Base-by-base conservation (phyloP, 148 eudicot genomes). In the Rhododendron kiyosumense region DNA sequence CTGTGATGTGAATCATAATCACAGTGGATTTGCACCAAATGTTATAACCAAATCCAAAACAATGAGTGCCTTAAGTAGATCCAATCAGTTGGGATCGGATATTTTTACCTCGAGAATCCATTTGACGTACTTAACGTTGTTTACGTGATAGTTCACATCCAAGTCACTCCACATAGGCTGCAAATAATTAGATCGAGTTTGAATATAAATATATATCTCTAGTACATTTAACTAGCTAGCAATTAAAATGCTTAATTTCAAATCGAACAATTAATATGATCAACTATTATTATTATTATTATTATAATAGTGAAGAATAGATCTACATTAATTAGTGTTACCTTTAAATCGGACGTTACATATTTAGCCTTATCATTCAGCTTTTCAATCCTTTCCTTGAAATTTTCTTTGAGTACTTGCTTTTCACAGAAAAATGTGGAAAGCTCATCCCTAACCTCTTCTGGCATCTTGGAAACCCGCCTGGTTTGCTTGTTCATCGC, bases 81-180 rank as follows among this genome's bases (percentile, higher is more conserved):
- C 65, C 22, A 18, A 59, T 59, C 65, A 59, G 1, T 10, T 20
- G 24, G 24, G 24, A 17, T 17, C 3, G 5, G 26, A n/a, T 63
- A 24, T 26, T 83, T 85, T 94, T 52, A 95, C 98, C 96, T 94
- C 98, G 14, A 95, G 94, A 93, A 95, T 92, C 98, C 98, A 95
- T 51, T 93, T 80, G 26, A 93, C 87, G 46, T 91, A 94, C 87
- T 94, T 95, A 13, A 92, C 95, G 77, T 95, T 93, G 88, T 94
- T 94, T 45, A 94, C 98, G 73, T 95, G 96, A 30, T 95, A 92
- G 88, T 95, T 95, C 86, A 95, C 92, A 89, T 95, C 98, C 89
- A 95, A 89, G 85, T 94, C 96, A 77, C 94, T 90, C 90, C 98
- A 91, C 88, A 92, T 88, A 69, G 98, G 95, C 98, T 95, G 91